phyloP scores from a whole-genome alignment of 1,284 basidiomycete genomes.

The Apiotrichum gamsii region DNA sequence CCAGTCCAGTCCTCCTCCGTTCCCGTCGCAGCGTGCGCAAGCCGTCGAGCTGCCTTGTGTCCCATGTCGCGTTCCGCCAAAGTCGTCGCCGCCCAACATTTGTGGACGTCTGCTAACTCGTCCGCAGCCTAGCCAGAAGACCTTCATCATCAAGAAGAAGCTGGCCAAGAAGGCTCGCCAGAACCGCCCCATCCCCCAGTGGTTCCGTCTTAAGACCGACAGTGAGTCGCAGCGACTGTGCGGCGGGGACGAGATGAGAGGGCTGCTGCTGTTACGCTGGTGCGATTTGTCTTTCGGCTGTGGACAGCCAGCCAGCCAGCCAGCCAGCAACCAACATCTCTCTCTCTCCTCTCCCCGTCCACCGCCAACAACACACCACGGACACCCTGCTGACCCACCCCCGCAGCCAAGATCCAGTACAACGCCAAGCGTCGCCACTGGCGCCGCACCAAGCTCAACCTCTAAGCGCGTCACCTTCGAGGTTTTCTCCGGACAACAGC shows the following conservation, averaged over 20 bases:
- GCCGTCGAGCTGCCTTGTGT: too few relatives aligned
- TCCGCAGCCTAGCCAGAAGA: constrained; percentile 89
- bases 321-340: too few relatives aligned
- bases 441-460: constrained; percentile 91
- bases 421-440: constrained; percentile 92
- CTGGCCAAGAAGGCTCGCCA: constrained; percentile 93
- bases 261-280: constrained; percentile 5
- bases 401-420: constrained; percentile 54
- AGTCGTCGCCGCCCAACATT: too few relatives aligned
- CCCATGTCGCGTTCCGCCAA: too few relatives aligned
- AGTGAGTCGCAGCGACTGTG: constrained; percentile 49
- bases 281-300: too few relatives aligned
- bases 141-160: constrained; percentile 74
- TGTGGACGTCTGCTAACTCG: too few relatives aligned
- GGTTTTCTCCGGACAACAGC: background rate
- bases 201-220: constrained; percentile 97
- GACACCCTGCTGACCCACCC: constrained; percentile 1
- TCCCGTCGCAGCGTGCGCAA: too few relatives aligned
- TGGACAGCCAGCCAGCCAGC: too few relatives aligned
- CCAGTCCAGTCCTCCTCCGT: too few relatives aligned
- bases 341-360: background rate
- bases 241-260: background rate
- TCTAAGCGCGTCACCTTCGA: constrained; percentile 53
- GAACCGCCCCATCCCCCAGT: constrained; percentile 97
- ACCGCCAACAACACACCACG: too few relatives aligned